Evolutionary conservation across 768 basidiomycete species (phyloP), one percentile per base, ranked within the genome.

Genomic region (button mushroom (Agaricus bisporus)): DNA sequence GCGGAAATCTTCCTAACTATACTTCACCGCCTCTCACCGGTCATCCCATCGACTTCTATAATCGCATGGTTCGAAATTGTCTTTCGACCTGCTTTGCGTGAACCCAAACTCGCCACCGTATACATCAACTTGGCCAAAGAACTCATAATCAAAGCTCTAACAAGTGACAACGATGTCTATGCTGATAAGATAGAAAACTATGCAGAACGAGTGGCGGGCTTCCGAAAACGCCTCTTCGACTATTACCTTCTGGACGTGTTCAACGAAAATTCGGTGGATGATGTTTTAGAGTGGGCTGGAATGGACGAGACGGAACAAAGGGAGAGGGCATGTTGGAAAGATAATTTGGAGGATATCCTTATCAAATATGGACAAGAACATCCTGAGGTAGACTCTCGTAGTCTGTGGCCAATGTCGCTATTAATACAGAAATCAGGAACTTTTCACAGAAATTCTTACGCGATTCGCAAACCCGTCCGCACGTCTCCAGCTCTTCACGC

Each of bases 31-130:
- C 74, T 91, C 25, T 71, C 73, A 9, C 77, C 83, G 11, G 72
- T 87, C 26, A 70, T 90, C 6, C 73, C 86, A 2, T 70, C 85
- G 7, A 74, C 74, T 5, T 86, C 86, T 22, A 72, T 91, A 51
- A 85, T 90, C 53, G 83, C 83, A 25, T 92, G 91, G 91, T 92
- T 89, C 65, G 88, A 92, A 64, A 76, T 87, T 32, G 75, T 88
- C 25, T 73, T 92, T 2, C 83, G 90, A 32, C 85, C 87, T 22
- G 86, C 88, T 26, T 73, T 92, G 50, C 83, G 87, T 45, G 84
- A 90, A 64, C 83, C 88, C 36, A 82, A 76, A 58, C 70, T 92
- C 17, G 73, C 86, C 2, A 78, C 76, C 0, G 59, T 70, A 20
- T 76, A 84, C 5, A 73, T 82, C 17, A 74, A 77, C 47, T 73